Conservation (phyloP, 306 rosid species). For the Dryas drummondii region DNA sequence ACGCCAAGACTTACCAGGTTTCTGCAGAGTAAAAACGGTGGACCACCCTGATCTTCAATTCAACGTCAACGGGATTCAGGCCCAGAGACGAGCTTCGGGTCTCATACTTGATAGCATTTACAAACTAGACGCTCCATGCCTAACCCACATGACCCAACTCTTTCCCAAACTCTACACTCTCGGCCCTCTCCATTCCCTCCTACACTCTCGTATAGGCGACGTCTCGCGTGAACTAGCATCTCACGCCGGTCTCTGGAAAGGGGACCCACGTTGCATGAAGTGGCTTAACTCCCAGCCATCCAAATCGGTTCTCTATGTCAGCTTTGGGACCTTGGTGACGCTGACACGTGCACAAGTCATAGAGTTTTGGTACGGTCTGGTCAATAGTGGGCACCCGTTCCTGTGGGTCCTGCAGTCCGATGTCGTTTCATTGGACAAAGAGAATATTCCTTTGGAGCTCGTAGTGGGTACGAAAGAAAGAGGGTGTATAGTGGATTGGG, state of each 20-base stretch:
- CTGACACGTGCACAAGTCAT: background rate
- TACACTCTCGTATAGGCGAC: background rate
- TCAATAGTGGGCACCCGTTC: background rate
- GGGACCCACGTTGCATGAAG: background rate
- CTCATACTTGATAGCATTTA: constrained; percentile 18
- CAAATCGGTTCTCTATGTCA: constrained; percentile 17
- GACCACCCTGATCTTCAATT: background rate
- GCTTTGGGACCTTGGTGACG: constrained; percentile 14
- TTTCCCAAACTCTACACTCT: constrained; percentile 13
- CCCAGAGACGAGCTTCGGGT: constrained; percentile 10
- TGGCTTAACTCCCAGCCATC: constrained; percentile 16
- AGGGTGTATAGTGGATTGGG: constrained; percentile 34
- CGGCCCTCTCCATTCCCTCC: constrained; percentile 20
- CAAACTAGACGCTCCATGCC: background rate
- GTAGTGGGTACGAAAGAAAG: constrained; percentile 19
- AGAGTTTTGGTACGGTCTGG: constrained; percentile 18
- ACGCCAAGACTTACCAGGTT: background rate
- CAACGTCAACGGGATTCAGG: background rate
- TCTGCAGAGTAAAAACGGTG: background rate
- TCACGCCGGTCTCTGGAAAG: background rate
- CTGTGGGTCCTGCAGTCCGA: constrained; percentile 14
- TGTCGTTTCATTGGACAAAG: background rate
- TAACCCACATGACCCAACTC: background rate
- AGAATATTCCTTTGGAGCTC: constrained; percentile 3
- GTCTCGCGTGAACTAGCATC: background rate